Conservation (phyloP, 768 basidiomycete genomes). For the Hygrophorus pudorinus region DNA sequence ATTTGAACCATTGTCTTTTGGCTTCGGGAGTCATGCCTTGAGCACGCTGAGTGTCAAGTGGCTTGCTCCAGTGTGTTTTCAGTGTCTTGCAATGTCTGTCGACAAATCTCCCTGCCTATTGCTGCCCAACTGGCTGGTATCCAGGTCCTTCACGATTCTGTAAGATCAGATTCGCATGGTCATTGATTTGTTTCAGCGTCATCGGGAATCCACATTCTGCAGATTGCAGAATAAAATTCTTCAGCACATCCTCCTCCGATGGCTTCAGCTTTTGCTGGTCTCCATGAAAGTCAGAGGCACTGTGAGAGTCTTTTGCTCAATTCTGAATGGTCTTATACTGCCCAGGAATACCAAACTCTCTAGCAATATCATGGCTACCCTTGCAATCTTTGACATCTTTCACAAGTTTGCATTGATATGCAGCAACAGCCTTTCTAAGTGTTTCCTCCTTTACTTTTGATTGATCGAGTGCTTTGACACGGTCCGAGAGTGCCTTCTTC, state of each 20-base stretch:
- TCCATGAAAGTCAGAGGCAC: not conserved
- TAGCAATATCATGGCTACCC: not conserved
- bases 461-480: not conserved
- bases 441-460: not conserved
- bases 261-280: not conserved
- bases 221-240: slow-evolving; percentile 18
- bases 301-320: not conserved
- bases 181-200: slow-evolving; percentile 11
- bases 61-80: slow-evolving; percentile 23
- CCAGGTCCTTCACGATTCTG: slow-evolving; percentile 7
- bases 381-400: not conserved
- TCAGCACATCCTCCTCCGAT: slow-evolving; percentile 18
- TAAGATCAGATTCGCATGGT: slow-evolving; percentile 19
- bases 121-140: slow-evolving; percentile 14
- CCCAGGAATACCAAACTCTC: not conserved
- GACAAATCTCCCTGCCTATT: slow-evolving; percentile 21
- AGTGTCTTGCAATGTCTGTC: slow-evolving; percentile 17
- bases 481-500: not conserved
- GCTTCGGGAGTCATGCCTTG: slow-evolving; percentile 17
- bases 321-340: not conserved
- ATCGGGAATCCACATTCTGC: slow-evolving; percentile 20
- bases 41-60: slow-evolving; percentile 22
- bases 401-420: not conserved
- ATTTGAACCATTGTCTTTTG: slow-evolving; percentile 22
- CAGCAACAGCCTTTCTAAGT: not conserved